phyloP scores from a whole-genome alignment of 495 filamentous ascomycete species.

The Xylaria flabelliformis region DNA sequence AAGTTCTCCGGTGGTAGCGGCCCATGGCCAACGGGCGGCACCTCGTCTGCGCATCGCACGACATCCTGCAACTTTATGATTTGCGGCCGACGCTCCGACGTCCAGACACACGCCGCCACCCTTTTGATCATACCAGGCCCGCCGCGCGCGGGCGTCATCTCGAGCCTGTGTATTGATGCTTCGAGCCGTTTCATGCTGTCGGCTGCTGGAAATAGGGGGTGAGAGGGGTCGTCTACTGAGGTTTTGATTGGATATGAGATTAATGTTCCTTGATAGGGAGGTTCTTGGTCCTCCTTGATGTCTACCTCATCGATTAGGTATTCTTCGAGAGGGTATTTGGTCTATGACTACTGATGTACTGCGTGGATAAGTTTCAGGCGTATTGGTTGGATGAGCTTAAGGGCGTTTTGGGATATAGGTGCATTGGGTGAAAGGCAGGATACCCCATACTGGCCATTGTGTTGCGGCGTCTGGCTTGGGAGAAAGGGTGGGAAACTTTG shows the following conservation, averaged over 20 bases:
- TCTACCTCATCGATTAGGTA: too few species aligned
- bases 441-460: too few species aligned
- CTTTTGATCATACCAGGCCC: slow-evolving; percentile 95
- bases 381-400: too few species aligned
- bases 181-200: slow-evolving; percentile 91
- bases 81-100: slow-evolving; percentile 69
- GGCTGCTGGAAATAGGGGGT: slow-evolving; percentile 87
- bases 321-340: too few species aligned
- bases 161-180: slow-evolving; percentile 80
- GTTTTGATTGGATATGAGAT: slow-evolving; percentile 96
- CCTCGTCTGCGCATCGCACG: slow-evolving; percentile 91
- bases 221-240: slow-evolving; percentile 91
- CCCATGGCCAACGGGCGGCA: slow-evolving; percentile 95
- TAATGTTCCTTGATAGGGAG: slow-evolving; percentile 39
- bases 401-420: too few species aligned
- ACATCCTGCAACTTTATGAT: slow-evolving; percentile 93
- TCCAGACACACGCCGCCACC: slow-evolving; percentile 81
- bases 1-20: slow-evolving; percentile 91
- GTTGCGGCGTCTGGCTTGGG: too few species aligned
- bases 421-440: too few species aligned
- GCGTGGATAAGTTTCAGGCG: too few species aligned
- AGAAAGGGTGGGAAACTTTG: too few species aligned
- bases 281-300: too few species aligned
- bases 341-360: too few species aligned
- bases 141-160: slow-evolving; percentile 87